Base-by-base conservation (phyloP, 108 stramenopile genomes). In the Aurantiochytrium sp. region DNA sequence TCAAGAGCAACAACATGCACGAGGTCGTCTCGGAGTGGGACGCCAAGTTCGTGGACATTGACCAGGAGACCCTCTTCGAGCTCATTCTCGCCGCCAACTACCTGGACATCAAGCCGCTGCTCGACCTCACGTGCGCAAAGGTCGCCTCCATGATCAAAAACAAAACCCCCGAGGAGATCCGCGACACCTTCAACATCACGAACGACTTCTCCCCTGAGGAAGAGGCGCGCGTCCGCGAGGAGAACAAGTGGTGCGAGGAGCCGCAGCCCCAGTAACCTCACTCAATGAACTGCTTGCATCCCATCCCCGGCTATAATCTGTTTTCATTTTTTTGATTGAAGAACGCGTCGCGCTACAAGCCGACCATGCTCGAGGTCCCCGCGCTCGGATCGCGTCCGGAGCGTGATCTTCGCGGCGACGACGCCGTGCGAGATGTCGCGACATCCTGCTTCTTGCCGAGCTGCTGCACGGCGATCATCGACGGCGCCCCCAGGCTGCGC, bases 201-300 rank as follows among this genome's bases (percentile, higher is more conserved):
- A 99, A 99, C 91, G 98, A 99, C 91, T 99, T 99, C 92, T 96
- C 97, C 55, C 99, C 98, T 3, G 98, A 99, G 89, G 98, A 99
- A 88, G 99, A 99, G 94, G 97, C 97, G 24, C 98, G 97, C 91
- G 98, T 99, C 8, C 94, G 98, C 52, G 98, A 99, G 91, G 98
- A 99, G 94, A 99, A 99, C 95, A 98, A 99, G 92, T 99, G 99
- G 99, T 98, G 97, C 81, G 99, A 99, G 93, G 98, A 98, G 87
- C 96, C 98, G n/a, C 98, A 95, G 87, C 19, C 53, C 27, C 27
- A 52, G 15, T 86, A n/a, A 31, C 22, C 15, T 55, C 21, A 37
- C 8, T 30, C n/a, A n/a, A n/a, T n/a, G n/a, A n/a, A n/a, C n/a
- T 73, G 69, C 8, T 2, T 17, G 10, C 59, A 12, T 65, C 27